Conservation (phyloP, 495 filamentous ascomycete genomes). For the Elasticomyces elasticus region DNA sequence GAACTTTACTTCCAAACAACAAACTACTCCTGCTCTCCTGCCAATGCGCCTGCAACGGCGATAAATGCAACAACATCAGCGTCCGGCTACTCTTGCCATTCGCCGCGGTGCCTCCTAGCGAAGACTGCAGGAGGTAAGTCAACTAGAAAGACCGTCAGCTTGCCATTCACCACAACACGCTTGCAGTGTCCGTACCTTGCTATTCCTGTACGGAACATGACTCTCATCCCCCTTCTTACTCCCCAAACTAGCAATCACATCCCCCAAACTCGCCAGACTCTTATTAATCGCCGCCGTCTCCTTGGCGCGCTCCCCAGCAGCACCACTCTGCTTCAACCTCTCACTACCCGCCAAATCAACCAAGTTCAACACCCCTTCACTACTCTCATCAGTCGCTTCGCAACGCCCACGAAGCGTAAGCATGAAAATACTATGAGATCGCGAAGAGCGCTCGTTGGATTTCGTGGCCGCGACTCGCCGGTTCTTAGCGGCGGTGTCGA, state of each 20-base stretch:
- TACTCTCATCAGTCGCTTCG: slow-evolving; percentile 66
- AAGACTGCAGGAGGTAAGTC: slow-evolving; percentile 92
- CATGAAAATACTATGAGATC: slow-evolving; percentile 94
- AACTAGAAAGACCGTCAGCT: slow-evolving; percentile 42
- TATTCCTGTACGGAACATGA: slow-evolving; percentile 91
- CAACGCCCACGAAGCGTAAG: slow-evolving; percentile 79
- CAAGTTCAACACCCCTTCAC: slow-evolving; percentile 89
- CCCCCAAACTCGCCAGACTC: slow-evolving; percentile 80
- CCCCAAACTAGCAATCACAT: slow-evolving; percentile 86
- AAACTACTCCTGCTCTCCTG: slow-evolving; percentile 85
- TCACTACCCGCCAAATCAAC: slow-evolving; percentile 94
- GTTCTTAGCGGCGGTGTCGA: slow-evolving; percentile 69
- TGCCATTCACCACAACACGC: neutral
- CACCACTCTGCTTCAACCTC: slow-evolving; percentile 72
- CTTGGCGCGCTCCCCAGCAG: slow-evolving; percentile 73
- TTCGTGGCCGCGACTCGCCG: slow-evolving; percentile 90
- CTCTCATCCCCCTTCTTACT: slow-evolving; percentile 55
- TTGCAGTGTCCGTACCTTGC: slow-evolving; percentile 52
- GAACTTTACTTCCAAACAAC: slow-evolving; percentile 89
- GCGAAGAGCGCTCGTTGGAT: slow-evolving; percentile 86
- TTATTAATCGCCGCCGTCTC: slow-evolving; percentile 98
- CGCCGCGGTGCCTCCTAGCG: slow-evolving; percentile 87
- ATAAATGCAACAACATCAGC: slow-evolving; percentile 98
- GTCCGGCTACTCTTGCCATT: slow-evolving; percentile 38
- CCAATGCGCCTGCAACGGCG: slow-evolving; percentile 74